Conservation (phyloP, 73 alveolate genomes). For the Paraurostyla sp. region DNA sequence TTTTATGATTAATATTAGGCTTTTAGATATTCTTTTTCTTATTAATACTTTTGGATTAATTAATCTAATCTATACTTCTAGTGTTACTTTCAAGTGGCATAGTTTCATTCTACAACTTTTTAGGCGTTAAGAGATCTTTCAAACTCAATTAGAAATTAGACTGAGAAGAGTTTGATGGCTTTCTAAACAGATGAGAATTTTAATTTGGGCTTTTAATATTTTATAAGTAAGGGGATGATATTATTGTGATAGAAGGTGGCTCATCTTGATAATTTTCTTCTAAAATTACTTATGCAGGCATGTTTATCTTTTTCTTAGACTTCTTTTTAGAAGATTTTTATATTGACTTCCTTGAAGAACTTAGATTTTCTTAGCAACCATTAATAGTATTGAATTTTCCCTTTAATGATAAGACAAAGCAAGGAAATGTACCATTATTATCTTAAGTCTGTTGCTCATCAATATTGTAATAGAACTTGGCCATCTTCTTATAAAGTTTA, state of each 20-base stretch:
- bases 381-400: not conserved
- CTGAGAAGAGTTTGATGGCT: no score
- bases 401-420: not conserved
- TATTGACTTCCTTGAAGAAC: not conserved
- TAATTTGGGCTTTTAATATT: not conserved
- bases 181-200: not conserved
- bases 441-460: not conserved
- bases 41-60: no score
- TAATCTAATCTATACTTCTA: no score
- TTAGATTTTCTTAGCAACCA: not conserved
- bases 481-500: not conserved
- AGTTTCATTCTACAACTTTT: not conserved
- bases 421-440: not conserved
- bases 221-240: not conserved
- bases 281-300: no score
- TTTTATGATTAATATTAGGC: no score
- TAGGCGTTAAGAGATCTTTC: not conserved
- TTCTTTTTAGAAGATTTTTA: not conserved
- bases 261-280: no score
- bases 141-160: not conserved
- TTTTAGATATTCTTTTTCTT: no score
- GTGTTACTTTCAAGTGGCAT: not conserved
- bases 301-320: not conserved
- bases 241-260: not conserved
- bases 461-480: not conserved